Evolutionary conservation across 345 rosid species (phyloP).

Genomic region (Ailanthus altissimus): DNA sequence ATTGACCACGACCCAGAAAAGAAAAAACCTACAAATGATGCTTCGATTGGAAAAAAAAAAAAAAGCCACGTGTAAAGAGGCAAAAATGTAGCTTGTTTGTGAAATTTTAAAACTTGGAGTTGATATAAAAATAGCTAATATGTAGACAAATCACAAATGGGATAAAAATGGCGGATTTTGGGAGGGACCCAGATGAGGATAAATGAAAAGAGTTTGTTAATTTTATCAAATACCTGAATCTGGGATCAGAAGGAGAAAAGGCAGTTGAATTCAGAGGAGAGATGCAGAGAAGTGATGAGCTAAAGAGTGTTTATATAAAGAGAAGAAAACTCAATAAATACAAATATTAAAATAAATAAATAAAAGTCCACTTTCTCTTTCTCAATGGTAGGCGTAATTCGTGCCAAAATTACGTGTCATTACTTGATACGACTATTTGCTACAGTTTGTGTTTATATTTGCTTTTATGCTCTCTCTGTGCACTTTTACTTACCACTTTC

Average conservation of each 20-base stretch:
- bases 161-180: neutral
- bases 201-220: neutral
- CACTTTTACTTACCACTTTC: neutral
- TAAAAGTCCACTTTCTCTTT: neutral
- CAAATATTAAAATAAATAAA: neutral
- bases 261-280: neutral
- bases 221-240: constrained; percentile 23
- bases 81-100: neutral
- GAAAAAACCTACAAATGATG: neutral
- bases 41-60: neutral
- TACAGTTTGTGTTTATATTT: too few species aligned
- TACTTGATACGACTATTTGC: too few species aligned
- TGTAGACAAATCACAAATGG: neutral
- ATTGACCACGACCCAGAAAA: neutral
- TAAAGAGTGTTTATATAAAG: constrained; percentile 1
- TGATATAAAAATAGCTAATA: neutral
- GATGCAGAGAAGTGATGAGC: neutral
- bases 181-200: constrained; percentile 16
- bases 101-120: neutral
- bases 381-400: neutral
- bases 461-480: neutral
- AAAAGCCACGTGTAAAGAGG: neutral
- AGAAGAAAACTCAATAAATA: neutral
- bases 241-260: constrained; percentile 7
- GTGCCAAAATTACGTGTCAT: neutral